Base-by-base conservation (phyloP, 306 rosid genomes). In the Chamaecrista fasciculata region DNA sequence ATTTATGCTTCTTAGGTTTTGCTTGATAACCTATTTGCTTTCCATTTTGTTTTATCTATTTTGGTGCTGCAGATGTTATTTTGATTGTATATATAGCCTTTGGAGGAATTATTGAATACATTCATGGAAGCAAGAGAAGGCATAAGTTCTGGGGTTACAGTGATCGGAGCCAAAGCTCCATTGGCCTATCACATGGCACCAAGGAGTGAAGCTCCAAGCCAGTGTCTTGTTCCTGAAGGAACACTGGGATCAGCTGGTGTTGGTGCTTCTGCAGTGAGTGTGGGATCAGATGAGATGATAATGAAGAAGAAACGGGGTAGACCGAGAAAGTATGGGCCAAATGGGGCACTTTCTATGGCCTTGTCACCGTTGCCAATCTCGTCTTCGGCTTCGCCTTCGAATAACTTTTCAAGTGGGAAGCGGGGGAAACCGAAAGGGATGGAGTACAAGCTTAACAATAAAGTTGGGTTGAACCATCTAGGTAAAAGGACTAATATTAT, bases 101-200 rank as follows among this genome's bases (percentile, higher is more conserved):
- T 36, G 65, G 37, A 34, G 78, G 51, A 61, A 72, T 39, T 28
- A 40, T 70, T 69, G 51, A 46, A 50, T 59, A 66, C 77, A 64
- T 70, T 80, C 69, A 91, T 91, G 97, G 92, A 91, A 74, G 85
- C 80, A 33, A 77, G 89, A 71, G 95, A 86, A 65, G 97, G 86
- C 7, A 69, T 87, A 16, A 85, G 73, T 69, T 40, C 85, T 29
- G 97, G 88, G 61, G 90, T 90, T 63, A 87, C 88, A 39, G 89
- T 87, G 80, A 84, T 86, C 31, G 87, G 92, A 12, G 88, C 88
- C 40, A 96, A 91, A 70, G 89, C 87, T 81, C 92, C 95, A 24
- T 83, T 90, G 36, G 80, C 90, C 28, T 91, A 87, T 49, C 92
- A 91, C 40, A 85, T 86, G 67, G 97, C 92, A 7, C 92, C 89